Evolutionary conservation across 345 rosid genomes (phyloP).

Genomic region (Ceriops decandra): DNA sequence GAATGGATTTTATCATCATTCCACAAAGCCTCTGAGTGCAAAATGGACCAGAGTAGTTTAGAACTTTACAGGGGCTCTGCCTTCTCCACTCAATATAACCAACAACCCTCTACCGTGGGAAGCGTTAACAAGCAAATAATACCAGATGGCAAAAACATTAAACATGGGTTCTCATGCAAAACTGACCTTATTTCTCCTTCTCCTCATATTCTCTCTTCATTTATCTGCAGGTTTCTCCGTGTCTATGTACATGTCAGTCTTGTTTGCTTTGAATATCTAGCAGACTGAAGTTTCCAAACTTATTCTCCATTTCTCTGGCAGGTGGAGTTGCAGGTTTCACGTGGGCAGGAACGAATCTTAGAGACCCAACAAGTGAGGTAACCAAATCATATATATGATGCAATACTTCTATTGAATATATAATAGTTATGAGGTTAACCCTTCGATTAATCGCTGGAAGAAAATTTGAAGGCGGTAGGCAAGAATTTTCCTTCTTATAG

Average conservation of each 20-base stretch:
- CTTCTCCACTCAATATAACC: constrained; percentile 30
- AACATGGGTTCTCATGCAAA: constrained; percentile 21
- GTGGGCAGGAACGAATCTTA: background rate
- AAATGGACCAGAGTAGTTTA: constrained; percentile 24
- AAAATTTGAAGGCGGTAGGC: too few species aligned
- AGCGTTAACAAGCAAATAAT: background rate
- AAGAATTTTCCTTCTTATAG: too few species aligned
- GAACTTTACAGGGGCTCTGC: background rate
- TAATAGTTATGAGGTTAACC: too few species aligned
- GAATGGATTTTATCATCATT: constrained; percentile 17
- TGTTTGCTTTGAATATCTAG: background rate
- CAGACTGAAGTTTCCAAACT: background rate
- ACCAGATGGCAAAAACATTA: background rate
- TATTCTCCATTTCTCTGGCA: background rate
- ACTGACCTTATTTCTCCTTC: constrained; percentile 15
- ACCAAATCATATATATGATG: background rate
- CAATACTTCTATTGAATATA: too few species aligned
- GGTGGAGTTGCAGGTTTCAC: constrained; percentile 13
- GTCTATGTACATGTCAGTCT: background rate
- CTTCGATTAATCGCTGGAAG: too few species aligned
- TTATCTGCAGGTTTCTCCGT: constrained; percentile 19
- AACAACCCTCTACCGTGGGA: background rate
- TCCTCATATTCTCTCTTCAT: constrained; percentile 17
- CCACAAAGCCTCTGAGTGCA: constrained; percentile 30
- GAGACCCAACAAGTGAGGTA: constrained; percentile 22